These are phyloP conservation scores for Pythium scleroteichum DNA, from an alignment of 352 stramenopile species.

Conservation along the genomic window DNA sequence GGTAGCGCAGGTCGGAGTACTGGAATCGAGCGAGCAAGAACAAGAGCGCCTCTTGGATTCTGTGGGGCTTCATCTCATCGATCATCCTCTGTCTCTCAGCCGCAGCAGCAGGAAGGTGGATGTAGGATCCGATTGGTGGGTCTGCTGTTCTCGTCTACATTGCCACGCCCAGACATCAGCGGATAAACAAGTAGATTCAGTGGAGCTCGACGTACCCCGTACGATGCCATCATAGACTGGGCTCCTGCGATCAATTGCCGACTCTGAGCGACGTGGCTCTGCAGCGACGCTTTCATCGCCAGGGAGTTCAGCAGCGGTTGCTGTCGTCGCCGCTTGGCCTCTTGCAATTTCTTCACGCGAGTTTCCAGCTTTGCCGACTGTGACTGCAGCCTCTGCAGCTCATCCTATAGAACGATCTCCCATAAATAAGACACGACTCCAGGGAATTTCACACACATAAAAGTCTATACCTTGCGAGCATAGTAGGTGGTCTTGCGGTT, in stretches of 20 bases:
- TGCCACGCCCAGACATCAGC: background rate
- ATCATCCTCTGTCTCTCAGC: background rate
- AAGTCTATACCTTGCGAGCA: constrained; percentile 12
- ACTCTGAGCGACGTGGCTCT: background rate
- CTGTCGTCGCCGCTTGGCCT: background rate
- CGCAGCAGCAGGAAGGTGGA: background rate
- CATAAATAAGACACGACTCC: background rate
- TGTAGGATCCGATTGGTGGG: constrained; percentile 5
- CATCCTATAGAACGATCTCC: constrained; percentile 2
- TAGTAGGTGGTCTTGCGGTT: constrained; percentile 17
- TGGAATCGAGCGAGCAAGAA: constrained; percentile 10
- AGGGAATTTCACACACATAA: too few relatives aligned
- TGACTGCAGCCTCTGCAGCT: background rate
- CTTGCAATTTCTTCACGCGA: constrained; percentile 1
- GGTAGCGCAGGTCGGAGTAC: constrained; percentile 2
- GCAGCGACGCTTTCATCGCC: constrained; percentile 1
- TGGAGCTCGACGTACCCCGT: background rate
- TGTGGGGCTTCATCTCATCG: constrained; percentile 2
- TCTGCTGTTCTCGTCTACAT: constrained; percentile 1
- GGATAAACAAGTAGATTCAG: background rate
- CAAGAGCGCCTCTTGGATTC: constrained; percentile 5
- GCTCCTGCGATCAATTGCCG: background rate
- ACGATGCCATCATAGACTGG: background rate
- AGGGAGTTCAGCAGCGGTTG: constrained; percentile 1
- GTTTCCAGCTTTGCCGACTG: background rate